phyloP scores from a whole-genome alignment of 306 rosid genomes.

The Lablab purpureus region DNA sequence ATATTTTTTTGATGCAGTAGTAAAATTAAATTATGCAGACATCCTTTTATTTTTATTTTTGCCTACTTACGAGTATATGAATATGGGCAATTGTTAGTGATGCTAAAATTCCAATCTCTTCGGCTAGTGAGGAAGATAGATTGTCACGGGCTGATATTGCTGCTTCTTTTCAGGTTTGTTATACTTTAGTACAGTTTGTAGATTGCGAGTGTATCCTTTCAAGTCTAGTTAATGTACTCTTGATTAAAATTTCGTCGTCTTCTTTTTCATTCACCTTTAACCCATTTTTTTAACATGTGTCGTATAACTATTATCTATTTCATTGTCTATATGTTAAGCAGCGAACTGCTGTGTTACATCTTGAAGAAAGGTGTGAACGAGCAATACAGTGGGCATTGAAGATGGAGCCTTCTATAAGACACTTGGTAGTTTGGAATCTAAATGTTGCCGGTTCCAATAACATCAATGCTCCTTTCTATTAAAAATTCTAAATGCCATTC shows the following conservation, averaged over 20 bases:
- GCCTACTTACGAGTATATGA: conserved; percentile 39
- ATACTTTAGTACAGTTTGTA: conserved; percentile 32
- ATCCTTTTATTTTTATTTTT: conserved; percentile 8
- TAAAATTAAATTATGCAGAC: conserved; percentile 30
- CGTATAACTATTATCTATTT: conserved; percentile 3
- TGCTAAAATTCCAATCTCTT: conserved; percentile 77
- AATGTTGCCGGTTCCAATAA: conserved; percentile 13
- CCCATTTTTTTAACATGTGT: conserved; percentile 5
- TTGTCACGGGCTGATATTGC: conserved; percentile 90
- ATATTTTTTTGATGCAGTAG: not conserved
- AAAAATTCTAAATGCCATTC: conserved; percentile 29
- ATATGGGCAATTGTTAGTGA: conserved; percentile 59
- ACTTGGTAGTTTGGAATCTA: conserved; percentile 66
- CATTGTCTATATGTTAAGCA: conserved; percentile 42
- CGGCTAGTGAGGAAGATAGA: conserved; percentile 73
- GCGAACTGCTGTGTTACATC: conserved; percentile 92
- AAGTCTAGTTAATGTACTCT: conserved; percentile 22
- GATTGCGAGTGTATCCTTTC: conserved; percentile 4
- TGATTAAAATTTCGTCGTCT: conserved; percentile 16
- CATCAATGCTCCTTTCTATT: conserved; percentile 29
- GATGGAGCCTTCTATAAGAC: conserved; percentile 86
- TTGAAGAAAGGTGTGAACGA: conserved; percentile 92
- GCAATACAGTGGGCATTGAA: conserved; percentile 94
- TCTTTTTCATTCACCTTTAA: conserved; percentile 5
- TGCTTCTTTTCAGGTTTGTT: conserved; percentile 92